Evolutionary conservation across 140 eudicot species (phyloP).

Genomic region (Ambrosia hybrid): DNA sequence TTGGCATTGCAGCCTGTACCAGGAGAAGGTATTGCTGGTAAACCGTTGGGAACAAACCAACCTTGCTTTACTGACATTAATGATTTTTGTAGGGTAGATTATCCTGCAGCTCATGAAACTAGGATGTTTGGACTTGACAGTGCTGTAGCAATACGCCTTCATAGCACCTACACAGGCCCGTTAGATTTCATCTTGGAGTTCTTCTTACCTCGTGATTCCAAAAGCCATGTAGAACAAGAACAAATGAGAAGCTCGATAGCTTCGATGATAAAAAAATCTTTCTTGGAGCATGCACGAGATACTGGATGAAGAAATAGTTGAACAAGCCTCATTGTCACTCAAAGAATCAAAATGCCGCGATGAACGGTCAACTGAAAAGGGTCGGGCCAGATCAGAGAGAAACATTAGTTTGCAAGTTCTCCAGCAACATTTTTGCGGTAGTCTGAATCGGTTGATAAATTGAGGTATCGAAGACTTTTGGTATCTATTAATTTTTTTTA

Average conservation of each 20-base stretch:
- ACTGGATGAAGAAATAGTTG: slow-evolving; percentile 31
- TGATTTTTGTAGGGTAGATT: slow-evolving; percentile 57
- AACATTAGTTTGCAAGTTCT: slow-evolving; percentile 61
- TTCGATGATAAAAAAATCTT: slow-evolving; percentile 26
- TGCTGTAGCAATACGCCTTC: too few species aligned
- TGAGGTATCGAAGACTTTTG: too few species aligned
- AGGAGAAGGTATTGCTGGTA: slow-evolving; percentile 65
- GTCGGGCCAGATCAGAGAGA: slow-evolving; percentile 46
- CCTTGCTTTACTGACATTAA: slow-evolving; percentile 57
- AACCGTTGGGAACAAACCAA: slow-evolving; percentile 57
- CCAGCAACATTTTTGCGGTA: slow-evolving; percentile 60
- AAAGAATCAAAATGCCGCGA: slow-evolving; percentile 27
- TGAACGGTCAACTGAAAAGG: slow-evolving; percentile 39
- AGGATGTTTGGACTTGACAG: too few species aligned
- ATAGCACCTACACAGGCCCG: too few species aligned
- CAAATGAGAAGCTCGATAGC: slow-evolving; percentile 31
- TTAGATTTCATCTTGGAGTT: slow-evolving; percentile 16
- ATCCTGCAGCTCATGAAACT: too few species aligned
- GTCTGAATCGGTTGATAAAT: slow-evolving; percentile 27
- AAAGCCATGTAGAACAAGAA: slow-evolving; percentile 38
- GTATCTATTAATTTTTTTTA: too few species aligned
- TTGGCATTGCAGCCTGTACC: slow-evolving; percentile 39
- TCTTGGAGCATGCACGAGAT: slow-evolving; percentile 42
- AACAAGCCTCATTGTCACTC: slow-evolving; percentile 21
- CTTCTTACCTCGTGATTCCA: slow-evolving; percentile 50